Conservation (phyloP, 352 stramenopile genomes). For the Pythium apleroticum region DNA sequence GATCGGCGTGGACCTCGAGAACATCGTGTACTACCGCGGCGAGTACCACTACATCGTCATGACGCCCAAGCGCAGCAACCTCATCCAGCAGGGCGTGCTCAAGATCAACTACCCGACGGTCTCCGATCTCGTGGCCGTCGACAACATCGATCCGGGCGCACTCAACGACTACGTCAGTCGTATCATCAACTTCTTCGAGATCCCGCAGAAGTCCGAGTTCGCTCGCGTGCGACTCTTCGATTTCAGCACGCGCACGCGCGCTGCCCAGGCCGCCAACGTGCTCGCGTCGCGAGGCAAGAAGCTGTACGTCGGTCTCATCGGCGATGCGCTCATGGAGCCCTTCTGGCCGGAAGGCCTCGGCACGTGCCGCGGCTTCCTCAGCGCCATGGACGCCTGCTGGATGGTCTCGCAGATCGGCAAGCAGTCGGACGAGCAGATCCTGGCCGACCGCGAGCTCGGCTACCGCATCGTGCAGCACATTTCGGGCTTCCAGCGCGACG, state of each 20-base stretch:
- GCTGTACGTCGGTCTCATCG: conserved; percentile 75
- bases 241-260: conserved; percentile 78
- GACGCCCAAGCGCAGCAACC: conserved; percentile 75
- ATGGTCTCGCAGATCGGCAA: conserved; percentile 75
- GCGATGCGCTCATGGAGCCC: conserved; percentile 79
- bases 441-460: conserved; percentile 73
- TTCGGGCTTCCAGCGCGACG: conserved; percentile 67
- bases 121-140: conserved; percentile 57
- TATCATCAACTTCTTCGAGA: conserved; percentile 69
- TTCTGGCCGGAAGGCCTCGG: conserved; percentile 87
- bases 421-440: conserved; percentile 66
- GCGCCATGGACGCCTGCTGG: conserved; percentile 73
- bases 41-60: conserved; percentile 89
- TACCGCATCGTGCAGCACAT: conserved; percentile 79
- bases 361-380: conserved; percentile 80
- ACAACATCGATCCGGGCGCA: conserved; percentile 61
- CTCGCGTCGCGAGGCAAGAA: conserved; percentile 68
- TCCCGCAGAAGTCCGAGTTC: conserved; percentile 69
- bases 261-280: conserved; percentile 71
- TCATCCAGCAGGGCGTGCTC: conserved; percentile 72
- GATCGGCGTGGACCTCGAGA: conserved; percentile 75
- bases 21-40: conserved; percentile 85
- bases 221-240: conserved; percentile 77
- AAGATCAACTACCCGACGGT: conserved; percentile 68
- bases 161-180: conserved; percentile 69